A percentile compares a stretch with the other conserved stretches of the same genome.
These are phyloP conservation scores for Rosa lucieae DNA, from an alignment of 306 rosid species.

Conservation along the genomic window DNA sequence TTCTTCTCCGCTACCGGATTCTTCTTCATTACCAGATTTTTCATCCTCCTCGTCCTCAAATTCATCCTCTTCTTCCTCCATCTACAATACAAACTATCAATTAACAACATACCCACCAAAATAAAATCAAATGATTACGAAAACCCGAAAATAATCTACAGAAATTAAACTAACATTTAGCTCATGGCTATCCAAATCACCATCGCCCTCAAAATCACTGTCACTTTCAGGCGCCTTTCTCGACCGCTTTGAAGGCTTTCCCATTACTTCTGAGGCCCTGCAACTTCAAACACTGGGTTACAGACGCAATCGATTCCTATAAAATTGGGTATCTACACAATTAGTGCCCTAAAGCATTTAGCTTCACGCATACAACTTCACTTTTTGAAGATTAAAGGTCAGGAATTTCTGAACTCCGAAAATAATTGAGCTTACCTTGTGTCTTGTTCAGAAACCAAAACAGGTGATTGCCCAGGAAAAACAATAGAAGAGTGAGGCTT, in stretches of 20 bases:
- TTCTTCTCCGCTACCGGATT: constrained; percentile 16
- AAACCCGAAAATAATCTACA: background rate
- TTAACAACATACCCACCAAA: background rate
- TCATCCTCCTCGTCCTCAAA: constrained; percentile 31
- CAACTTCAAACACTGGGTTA: background rate
- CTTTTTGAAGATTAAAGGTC: background rate
- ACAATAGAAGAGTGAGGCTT: background rate
- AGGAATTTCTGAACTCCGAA: background rate
- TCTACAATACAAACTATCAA: constrained; percentile 31
- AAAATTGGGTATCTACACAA: background rate
- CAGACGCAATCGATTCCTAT: background rate
- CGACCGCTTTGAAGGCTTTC: constrained; percentile 15
- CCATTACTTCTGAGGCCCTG: constrained; percentile 20
- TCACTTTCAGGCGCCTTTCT: constrained; percentile 30
- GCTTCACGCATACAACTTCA: background rate
- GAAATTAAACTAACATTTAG: constrained; percentile 22
- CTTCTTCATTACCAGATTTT: constrained; percentile 20
- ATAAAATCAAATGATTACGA: background rate
- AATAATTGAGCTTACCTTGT: background rate
- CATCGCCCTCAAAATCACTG: constrained; percentile 26
- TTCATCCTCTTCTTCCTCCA: constrained; percentile 23
- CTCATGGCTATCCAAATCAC: constrained; percentile 13
- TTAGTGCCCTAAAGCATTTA: background rate
- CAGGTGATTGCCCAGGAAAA: background rate
- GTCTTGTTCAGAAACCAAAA: background rate